Conservation (phyloP, 1,284 basidiomycete genomes). For the Microbotryum silenes-acaulis region DNA sequence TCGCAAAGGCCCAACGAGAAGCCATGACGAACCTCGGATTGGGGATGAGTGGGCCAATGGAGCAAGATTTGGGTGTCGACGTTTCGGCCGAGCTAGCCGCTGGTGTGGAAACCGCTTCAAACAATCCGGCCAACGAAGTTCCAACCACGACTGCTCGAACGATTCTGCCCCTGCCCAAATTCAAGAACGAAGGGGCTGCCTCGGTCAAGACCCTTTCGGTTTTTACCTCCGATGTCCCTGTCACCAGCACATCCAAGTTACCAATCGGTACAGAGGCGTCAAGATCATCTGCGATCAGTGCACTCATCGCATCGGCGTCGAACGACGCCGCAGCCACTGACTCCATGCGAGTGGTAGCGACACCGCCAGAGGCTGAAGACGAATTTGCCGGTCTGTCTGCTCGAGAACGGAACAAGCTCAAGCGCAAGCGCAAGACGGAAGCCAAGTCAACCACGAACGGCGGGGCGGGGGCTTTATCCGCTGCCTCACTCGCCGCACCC, state of each 20-base stretch:
- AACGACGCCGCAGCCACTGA: neutral
- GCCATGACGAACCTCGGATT: slow-evolving; percentile 38
- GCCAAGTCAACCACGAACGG: slow-evolving; percentile 43
- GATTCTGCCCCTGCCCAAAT: slow-evolving; percentile 5
- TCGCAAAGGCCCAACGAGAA: slow-evolving; percentile 42
- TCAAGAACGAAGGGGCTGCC: neutral
- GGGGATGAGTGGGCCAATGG: slow-evolving; percentile 37
- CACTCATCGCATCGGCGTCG: neutral
- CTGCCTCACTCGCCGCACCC: slow-evolving; percentile 18
- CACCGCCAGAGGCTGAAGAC: slow-evolving; percentile 10
- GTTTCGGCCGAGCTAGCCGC: slow-evolving; percentile 39
- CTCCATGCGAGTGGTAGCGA: neutral
- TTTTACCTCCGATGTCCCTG: no score
- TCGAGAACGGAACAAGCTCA: slow-evolving; percentile 79
- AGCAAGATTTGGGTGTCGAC: slow-evolving; percentile 42
- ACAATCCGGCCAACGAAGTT: neutral
- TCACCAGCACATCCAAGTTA: no score
- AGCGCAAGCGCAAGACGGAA: slow-evolving; percentile 83
- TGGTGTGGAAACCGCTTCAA: neutral
- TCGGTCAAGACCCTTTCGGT: no score
- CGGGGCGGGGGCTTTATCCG: slow-evolving; percentile 43
- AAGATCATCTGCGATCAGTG: neutral
- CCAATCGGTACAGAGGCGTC: neutral
- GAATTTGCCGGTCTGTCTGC: slow-evolving; percentile 46
- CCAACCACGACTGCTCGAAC: neutral